Base-by-base conservation (phyloP, 1,284 basidiomycete species). In the Sphagnurus paluster region DNA sequence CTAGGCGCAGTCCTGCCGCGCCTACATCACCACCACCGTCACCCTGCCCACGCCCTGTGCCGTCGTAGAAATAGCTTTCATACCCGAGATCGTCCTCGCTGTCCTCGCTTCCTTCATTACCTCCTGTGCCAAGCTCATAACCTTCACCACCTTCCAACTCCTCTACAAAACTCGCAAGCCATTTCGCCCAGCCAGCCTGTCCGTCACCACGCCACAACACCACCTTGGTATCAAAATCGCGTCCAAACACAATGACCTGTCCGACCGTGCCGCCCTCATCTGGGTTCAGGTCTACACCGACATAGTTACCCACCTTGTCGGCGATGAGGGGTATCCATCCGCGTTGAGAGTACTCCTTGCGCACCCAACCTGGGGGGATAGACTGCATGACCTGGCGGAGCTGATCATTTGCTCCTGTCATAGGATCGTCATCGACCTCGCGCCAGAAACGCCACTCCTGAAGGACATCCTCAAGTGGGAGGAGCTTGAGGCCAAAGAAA, bases 181-280 rank as follows among this genome's bases (percentile, higher is more conserved):
- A 99, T 59, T 86, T 86, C 26, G 90, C 96, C 96, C 97, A 99
- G 4, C 96, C 96, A 9, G 82, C 85, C 28, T 81, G 76, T 13
- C 95, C 94, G 53, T 98, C 94, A 4, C 93, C 94, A 47, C 80
- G 77, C 83, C 88, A 95, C 41, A 98, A 75, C 25, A 98, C 96
- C 32, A 98, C 91, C 66, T 99, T 99, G 19, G 93, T 91, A 67
- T 99, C 96, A 67, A 99, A 98, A 64, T 99, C 96, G 42, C 96
- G 81, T 10, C 96, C 96, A 66, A 98, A 99, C 39, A 98, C 85
- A 53, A 99, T 98, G 41, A 98, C 94, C 66, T 99, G 96, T 3
- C 96, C 97, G 40, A 82, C 75, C 2, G 80, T 67, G 38, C 94
- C 96, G 32, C 69, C 66, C 52, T 85, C 80, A 16, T 71, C 90